Evolutionary conservation across 2,329 filamentous ascomycete genomes (phyloP), one percentile per base, ranked within the genome.

Genomic region (Metarhizium robertsii): DNA sequence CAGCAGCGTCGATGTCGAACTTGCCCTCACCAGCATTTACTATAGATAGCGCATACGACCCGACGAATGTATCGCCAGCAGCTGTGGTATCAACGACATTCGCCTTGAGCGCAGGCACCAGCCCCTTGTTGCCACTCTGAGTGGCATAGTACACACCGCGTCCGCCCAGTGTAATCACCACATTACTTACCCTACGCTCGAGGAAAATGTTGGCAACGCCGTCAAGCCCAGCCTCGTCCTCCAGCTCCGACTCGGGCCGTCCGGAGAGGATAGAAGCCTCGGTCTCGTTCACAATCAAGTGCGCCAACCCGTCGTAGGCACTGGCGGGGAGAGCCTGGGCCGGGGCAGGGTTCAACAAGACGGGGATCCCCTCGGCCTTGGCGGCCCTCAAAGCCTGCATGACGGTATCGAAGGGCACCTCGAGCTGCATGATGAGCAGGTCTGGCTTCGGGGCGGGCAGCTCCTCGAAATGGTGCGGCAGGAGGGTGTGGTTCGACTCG

Each of bases 61-160:
- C 92, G 5, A 95, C 89, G 72, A 96, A 96, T 0, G 92, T 96
- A 69, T 97, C 92, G 0, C 92, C 92, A 5, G 94, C 94, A 2
- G 88, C 92, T 7, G 92, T 97, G 1, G 92, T 97, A 69, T 97
- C 92, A 4, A 96, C 83, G 2, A 97, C 92, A 20, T 69, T 72
- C 4, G 90, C 86, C 69, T 87, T 86, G 59, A 81, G 78, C 0
- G 88, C 90, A 2, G 74, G 69, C 4, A 91, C 70, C 60, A 84
- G 65, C 1, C 74, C 77, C 53, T 74, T 74, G 47, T 62, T 64
- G 29, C 68, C 71, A 3, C 59, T 61, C 47, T 61, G 71, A 20
- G 76, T 80, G 54, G 78, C 74, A 66, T 81, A 90, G 68, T 83
- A 90, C 32, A 86, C 86, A n/a, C 91, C 91, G 57, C 87, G 82